Evolutionary conservation across 441 rosid species (phyloP), one percentile per base, ranked within the genome.

Genomic region (Lagerstroemia fauriei): DNA sequence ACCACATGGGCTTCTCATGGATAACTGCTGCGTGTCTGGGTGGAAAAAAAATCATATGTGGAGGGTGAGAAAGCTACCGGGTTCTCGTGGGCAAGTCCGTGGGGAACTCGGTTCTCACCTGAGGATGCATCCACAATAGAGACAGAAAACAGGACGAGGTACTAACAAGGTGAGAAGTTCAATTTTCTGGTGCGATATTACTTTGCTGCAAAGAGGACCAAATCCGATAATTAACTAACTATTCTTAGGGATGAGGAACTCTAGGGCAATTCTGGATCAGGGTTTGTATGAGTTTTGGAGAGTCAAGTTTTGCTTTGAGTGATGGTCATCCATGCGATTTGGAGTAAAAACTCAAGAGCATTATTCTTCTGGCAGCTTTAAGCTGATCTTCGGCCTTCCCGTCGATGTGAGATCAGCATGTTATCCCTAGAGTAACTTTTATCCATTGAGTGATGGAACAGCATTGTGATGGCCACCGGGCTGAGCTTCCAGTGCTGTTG

Each of bases 31-130:
- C 34, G 86, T 78, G 82, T 89, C 88, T 5, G 97, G 90, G 75
- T 92, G 96, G 89, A 96, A 95, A 86, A 95, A 96, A n/a, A n/a
- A n/a, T 38, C 44, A 6, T 6, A 38, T 38, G 44, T 38, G 44
- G 44, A 38, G 44, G 44, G 44, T 38, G 44, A 38, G 44, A 38
- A 38, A 38, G 44, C 44, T 38, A 38, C 44, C 44, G 44, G 44
- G 6, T 38, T 38, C 44, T 38, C 6, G 3, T 38, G 6, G 44
- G 44, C 44, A 38, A 38, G 44, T 38, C 44, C 44, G 6, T 38
- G 44, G 44, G 44, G 44, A 38, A 6, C 44, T 38, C 44, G 44
- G 44, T 38, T 38, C 44, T 38, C 44, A 6, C 44, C 44, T 38
- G 44, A 38, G 44, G 44, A 38, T 38, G 44, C 44, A 2, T 38